These are phyloP conservation scores for Pachysandra terminalis DNA, from an alignment of 164 flowering plant species.

Conservation along the genomic window DNA sequence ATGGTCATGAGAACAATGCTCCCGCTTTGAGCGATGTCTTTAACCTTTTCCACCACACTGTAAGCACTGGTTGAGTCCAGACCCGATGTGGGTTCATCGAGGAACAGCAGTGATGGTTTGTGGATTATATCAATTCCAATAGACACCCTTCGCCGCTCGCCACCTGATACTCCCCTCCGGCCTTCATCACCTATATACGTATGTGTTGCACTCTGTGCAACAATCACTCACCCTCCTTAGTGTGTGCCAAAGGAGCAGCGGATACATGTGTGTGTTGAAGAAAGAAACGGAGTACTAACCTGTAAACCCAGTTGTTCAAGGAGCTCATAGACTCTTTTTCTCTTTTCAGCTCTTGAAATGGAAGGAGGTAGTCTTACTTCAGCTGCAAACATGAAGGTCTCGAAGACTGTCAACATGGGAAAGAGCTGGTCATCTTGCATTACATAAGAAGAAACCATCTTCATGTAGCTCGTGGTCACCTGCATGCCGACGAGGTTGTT, in stretches of 20 bases:
- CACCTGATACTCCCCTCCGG: slow-evolving; percentile 76
- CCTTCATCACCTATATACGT: slow-evolving; percentile 79
- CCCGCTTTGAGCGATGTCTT: slow-evolving; percentile 62
- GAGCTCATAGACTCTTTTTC: slow-evolving; percentile 56
- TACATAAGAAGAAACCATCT: slow-evolving; percentile 73
- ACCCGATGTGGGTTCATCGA: slow-evolving; percentile 83
- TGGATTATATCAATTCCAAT: slow-evolving; percentile 86
- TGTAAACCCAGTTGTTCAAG: slow-evolving; percentile 66
- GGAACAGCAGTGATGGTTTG: slow-evolving; percentile 69
- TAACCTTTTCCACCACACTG: slow-evolving; percentile 76
- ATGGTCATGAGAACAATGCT: slow-evolving; percentile 87
- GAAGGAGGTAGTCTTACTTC: slow-evolving; percentile 79
- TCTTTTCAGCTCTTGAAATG: slow-evolving; percentile 62
- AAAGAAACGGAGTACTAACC: slow-evolving; percentile 28
- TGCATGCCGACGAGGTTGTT: no score
- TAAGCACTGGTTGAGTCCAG: slow-evolving; percentile 77
- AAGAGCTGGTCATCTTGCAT: slow-evolving; percentile 92
- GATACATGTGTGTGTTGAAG: no score
- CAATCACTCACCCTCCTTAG: background rate
- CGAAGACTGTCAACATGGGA: slow-evolving; percentile 72
- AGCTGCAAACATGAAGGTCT: slow-evolving; percentile 84
- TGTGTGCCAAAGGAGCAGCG: no score
- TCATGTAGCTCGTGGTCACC: slow-evolving; percentile 78
- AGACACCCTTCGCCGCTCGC: slow-evolving; percentile 74
- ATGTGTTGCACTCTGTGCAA: slow-evolving; percentile 47